phyloP scores from a whole-genome alignment of 2,329 filamentous ascomycete species.

The Aspergillus fijiensis region DNA sequence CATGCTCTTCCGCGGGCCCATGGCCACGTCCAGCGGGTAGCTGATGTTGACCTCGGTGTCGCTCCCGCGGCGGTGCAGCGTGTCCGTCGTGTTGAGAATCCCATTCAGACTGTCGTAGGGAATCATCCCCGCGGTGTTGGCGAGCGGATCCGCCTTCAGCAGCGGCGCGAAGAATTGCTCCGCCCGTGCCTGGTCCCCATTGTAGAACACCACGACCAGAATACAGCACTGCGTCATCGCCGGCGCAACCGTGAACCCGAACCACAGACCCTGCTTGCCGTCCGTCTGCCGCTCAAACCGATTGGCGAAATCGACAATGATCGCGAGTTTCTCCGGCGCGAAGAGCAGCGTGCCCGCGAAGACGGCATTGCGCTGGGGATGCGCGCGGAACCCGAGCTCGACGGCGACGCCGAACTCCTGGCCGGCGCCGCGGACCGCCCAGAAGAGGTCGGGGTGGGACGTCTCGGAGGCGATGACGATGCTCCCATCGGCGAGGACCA shows the following conservation, averaged over 20 bases:
- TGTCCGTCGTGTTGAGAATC: conserved; percentile 6
- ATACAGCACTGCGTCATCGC: conserved; percentile 8
- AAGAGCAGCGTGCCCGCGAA: conserved; percentile 36
- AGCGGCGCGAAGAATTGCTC: conserved; percentile 11
- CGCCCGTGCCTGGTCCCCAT: conserved; percentile 8
- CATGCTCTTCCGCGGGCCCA: conserved; percentile 5
- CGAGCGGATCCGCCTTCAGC: not conserved
- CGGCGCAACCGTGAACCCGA: conserved; percentile 9
- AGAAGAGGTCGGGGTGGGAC: conserved; percentile 51
- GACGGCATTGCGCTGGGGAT: conserved; percentile 34
- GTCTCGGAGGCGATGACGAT: conserved; percentile 38
- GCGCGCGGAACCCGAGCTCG: conserved; percentile 41
- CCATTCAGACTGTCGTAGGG: conserved; percentile 12
- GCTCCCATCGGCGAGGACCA: conserved; percentile 41
- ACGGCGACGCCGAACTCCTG: conserved; percentile 46
- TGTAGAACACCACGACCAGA: conserved; percentile 18
- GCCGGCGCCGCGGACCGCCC: conserved; percentile 46
- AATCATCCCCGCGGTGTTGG: conserved; percentile 6
- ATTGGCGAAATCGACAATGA: conserved; percentile 19
- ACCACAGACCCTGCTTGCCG: conserved; percentile 9
- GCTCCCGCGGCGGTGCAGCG: conserved; percentile 1
- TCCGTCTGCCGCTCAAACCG: conserved; percentile 5
- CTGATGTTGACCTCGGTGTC: not conserved
- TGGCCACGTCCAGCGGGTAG: not conserved
- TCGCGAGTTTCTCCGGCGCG: conserved; percentile 25